phyloP scores from a whole-genome alignment of 257 asterid genomes.

The Rhazya stricta region DNA sequence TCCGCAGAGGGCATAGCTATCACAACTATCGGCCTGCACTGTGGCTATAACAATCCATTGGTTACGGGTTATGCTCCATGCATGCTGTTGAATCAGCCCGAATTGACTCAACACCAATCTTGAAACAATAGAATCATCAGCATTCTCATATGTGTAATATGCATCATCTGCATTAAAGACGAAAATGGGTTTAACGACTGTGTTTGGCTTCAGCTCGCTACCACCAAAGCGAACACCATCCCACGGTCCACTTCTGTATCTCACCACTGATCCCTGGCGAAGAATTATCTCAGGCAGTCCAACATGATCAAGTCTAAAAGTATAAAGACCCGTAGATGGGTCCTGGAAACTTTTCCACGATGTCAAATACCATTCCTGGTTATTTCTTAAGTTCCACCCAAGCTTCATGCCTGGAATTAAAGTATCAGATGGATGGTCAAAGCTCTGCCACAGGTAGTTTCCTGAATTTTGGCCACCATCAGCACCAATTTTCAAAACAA shows the following conservation, averaged over 20 bases:
- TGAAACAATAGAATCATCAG: constrained; percentile 22
- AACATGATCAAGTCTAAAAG: constrained; percentile 18
- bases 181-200: constrained; percentile 22
- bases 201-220: constrained; percentile 14
- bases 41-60: constrained; percentile 26
- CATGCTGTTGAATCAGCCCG: constrained; percentile 20
- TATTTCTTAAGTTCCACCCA: constrained; percentile 30
- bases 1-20: constrained; percentile 29
- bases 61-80: constrained; percentile 25
- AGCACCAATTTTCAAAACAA: constrained; percentile 21
- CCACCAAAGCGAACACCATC: constrained; percentile 29
- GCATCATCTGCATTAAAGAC: constrained; percentile 2
- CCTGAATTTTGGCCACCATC: background rate
- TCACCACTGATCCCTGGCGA: constrained; percentile 18
- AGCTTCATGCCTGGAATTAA: constrained; percentile 39
- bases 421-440: constrained; percentile 39
- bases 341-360: constrained; percentile 37
- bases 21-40: constrained; percentile 30
- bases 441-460: constrained; percentile 34
- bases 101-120: constrained; percentile 29
- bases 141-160: constrained; percentile 23
- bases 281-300: constrained; percentile 33
- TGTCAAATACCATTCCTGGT: constrained; percentile 24
- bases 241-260: constrained; percentile 28
- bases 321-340: constrained; percentile 30